phyloP scores from a whole-genome alignment of 2,329 filamentous ascomycete genomes.

The Colletotrichum musae region DNA sequence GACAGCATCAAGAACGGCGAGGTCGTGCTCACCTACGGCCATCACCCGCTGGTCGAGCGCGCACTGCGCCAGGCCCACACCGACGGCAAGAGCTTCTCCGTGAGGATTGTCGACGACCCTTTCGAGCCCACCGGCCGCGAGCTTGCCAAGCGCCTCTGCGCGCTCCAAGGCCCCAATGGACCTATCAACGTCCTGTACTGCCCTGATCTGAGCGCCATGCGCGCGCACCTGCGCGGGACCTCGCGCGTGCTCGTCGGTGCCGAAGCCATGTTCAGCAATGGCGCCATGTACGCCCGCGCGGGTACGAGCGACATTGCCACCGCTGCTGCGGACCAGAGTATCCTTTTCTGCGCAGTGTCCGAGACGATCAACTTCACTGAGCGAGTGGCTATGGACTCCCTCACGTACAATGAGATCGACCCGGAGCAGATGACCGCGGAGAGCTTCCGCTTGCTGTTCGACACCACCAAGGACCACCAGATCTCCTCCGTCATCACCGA shows the following conservation, averaged over 20 bases:
- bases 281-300: conserved; percentile 87
- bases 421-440: conserved; percentile 75
- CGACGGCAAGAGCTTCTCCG: conserved; percentile 81
- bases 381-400: conserved; percentile 91
- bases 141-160: conserved; percentile 78
- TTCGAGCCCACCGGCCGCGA: conserved; percentile 66
- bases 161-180: conserved; percentile 52
- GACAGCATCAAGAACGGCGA: conserved; percentile 84
- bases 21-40: conserved; percentile 88
- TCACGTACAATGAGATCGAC: conserved; percentile 94
- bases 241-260: conserved; percentile 90
- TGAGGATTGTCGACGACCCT: conserved; percentile 85
- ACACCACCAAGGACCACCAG: conserved; percentile 90
- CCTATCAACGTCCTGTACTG: conserved; percentile 87
- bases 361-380: conserved; percentile 93
- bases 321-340: conserved; percentile 80
- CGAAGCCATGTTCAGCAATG: conserved; percentile 96
- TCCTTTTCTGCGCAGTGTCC: conserved; percentile 90
- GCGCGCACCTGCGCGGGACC: conserved; percentile 76
- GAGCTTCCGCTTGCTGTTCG: conserved; percentile 81
- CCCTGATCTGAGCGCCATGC: conserved; percentile 81
- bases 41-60: conserved; percentile 88
- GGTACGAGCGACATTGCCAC: conserved; percentile 91
- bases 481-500: conserved; percentile 93
- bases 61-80: conserved; percentile 81